Conservation (phyloP, 2,329 filamentous ascomycete species). For the Alternaria novae-zelandiae region DNA sequence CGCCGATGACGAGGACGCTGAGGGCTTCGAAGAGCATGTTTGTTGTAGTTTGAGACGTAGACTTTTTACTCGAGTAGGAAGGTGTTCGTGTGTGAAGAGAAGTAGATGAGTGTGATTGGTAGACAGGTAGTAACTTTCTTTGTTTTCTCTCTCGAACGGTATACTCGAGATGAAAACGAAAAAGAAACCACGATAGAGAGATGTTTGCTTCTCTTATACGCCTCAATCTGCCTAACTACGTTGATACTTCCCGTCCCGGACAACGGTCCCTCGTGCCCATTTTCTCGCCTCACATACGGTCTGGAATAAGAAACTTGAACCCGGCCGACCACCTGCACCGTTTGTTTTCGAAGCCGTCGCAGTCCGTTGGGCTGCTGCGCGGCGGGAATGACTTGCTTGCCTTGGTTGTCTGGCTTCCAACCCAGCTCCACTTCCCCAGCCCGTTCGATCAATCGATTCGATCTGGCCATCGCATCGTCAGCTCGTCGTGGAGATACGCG, state of each 20-base stretch:
- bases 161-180: background rate
- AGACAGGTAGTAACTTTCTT: background rate
- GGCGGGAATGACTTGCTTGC: background rate
- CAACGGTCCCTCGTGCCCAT: background rate
- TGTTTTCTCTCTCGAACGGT: background rate
- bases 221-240: background rate
- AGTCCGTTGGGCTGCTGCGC: background rate
- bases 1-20: constrained; percentile 33
- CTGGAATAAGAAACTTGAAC: background rate
- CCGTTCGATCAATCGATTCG: background rate
- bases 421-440: background rate
- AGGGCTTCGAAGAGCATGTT: constrained; percentile 26
- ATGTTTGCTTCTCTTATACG: constrained; percentile 1
- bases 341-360: background rate
- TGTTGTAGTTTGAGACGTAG: no score
- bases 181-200: background rate
- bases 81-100: background rate
- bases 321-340: background rate
- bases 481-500: background rate
- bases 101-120: background rate
- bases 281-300: background rate
- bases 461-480: background rate
- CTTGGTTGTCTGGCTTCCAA: background rate
- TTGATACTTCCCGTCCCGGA: background rate
- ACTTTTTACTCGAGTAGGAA: background rate